Conservation (phyloP, 306 rosid species). For the Chamaecrista fasciculata region DNA sequence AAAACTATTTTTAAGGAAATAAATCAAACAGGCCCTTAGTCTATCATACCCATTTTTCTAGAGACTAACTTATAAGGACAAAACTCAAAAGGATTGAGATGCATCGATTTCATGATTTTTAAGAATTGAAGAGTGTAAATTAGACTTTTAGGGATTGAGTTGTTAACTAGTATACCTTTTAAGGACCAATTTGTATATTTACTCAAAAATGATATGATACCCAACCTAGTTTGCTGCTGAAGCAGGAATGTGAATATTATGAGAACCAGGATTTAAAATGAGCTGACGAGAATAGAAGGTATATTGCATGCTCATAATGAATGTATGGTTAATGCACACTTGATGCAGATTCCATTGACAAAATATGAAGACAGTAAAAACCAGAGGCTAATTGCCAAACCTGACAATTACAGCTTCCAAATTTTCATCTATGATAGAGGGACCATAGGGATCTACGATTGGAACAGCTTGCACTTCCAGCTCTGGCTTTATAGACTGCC, state of each 20-base stretch:
- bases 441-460: constrained; percentile 88
- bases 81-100: too few species aligned
- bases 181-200: too few species aligned
- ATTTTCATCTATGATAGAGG: constrained; percentile 75
- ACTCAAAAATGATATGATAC: too few species aligned
- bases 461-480: constrained; percentile 76
- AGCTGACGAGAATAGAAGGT: constrained; percentile 9
- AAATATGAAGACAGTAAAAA: constrained; percentile 12
- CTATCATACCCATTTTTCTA: too few species aligned
- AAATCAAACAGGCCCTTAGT: too few species aligned
- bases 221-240: constrained; percentile 10
- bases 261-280: neutral
- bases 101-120: too few species aligned
- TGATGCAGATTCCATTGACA: constrained; percentile 4
- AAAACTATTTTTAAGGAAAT: too few species aligned
- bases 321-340: constrained; percentile 3
- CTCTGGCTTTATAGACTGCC: constrained; percentile 82
- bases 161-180: too few species aligned
- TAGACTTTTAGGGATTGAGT: too few species aligned
- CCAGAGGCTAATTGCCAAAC: constrained; percentile 40
- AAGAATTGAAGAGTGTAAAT: too few species aligned
- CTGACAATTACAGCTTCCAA: constrained; percentile 94
- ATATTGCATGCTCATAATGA: neutral
- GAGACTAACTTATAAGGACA: too few species aligned
- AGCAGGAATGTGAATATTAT: constrained; percentile 9